Evolutionary conservation across 192 early-diverging fungal species (phyloP).

Genomic region (Backusella australiensis): DNA sequence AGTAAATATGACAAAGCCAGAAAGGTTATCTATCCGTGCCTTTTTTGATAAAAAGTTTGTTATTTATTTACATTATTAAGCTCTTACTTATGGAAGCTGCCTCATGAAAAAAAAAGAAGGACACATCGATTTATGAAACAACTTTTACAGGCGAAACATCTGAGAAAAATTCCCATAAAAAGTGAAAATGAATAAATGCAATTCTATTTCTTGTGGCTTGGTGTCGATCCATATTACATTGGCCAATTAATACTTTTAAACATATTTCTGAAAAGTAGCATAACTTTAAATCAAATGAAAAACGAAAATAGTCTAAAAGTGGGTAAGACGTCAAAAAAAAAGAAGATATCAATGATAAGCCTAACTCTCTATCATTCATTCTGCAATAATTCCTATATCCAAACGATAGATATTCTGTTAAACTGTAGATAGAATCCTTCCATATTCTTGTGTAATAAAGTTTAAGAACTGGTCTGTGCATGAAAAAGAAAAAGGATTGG

Average conservation of each 20-base stretch:
- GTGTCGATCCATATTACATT: background rate
- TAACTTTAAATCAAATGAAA: background rate
- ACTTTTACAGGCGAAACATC: background rate
- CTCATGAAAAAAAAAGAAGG: background rate
- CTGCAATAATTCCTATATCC: background rate
- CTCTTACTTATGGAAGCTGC: background rate
- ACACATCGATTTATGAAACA: background rate
- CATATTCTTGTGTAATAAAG: background rate
- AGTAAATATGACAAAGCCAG: background rate
- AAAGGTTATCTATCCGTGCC: background rate
- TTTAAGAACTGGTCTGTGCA: background rate
- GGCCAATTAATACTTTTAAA: background rate
- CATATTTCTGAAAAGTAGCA: background rate
- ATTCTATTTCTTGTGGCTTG: background rate
- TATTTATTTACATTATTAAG: background rate
- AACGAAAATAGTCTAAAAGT: background rate
- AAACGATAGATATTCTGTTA: background rate
- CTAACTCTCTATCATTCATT: background rate
- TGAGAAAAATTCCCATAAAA: background rate
- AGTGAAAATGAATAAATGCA: background rate
- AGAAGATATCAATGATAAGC: background rate
- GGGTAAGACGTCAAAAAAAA: background rate
- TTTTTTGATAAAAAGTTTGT: background rate
- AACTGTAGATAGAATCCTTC: background rate
- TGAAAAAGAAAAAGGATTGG: background rate